Evolutionary conservation across 208 protist genomes (phyloP).

Genomic region (Phytomonas sp.): DNA sequence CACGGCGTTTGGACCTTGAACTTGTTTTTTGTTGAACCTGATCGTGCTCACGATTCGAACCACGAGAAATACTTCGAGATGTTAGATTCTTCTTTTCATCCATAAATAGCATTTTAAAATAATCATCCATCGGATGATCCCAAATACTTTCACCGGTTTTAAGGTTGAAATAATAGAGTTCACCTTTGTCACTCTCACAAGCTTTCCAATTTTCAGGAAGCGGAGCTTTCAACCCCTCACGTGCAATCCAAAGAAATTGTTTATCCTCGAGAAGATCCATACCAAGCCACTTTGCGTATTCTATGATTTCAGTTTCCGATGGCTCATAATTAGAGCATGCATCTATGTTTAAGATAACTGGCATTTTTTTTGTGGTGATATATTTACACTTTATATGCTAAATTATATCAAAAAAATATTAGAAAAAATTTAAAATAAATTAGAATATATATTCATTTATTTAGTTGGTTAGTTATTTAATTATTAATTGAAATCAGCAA

Average conservation of each 20-base stretch:
- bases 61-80: slow-evolving; percentile 3
- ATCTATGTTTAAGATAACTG: slow-evolving; percentile 79
- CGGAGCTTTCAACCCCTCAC: slow-evolving; percentile 90
- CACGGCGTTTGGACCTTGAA: neutral
- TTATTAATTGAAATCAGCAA: too few species aligned
- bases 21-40: neutral
- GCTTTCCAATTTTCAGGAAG: slow-evolving; percentile 93
- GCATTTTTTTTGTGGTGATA: slow-evolving; percentile 32
- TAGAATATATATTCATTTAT: slow-evolving; percentile 3
- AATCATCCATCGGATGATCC: slow-evolving; percentile 93
- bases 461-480: slow-evolving; percentile 1
- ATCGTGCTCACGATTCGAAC: slow-evolving; percentile 7
- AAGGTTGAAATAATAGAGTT: slow-evolving; percentile 96
- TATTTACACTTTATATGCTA: neutral
- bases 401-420: neutral
- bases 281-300: slow-evolving; percentile 94
- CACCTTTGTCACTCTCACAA: slow-evolving; percentile 86
- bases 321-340: slow-evolving; percentile 86
- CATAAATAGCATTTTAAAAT: slow-evolving; percentile 82
- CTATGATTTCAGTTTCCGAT: slow-evolving; percentile 82
- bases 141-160: slow-evolving; percentile 88
- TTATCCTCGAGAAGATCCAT: slow-evolving; percentile 87
- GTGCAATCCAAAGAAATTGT: slow-evolving; percentile 91
- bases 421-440: slow-evolving; percentile 6
- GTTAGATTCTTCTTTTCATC: slow-evolving; percentile 10